Evolutionary conservation across 2,329 filamentous ascomycete genomes (phyloP), one percentile per base, ranked within the genome.

Genomic region (Hypoxylon sp.): DNA sequence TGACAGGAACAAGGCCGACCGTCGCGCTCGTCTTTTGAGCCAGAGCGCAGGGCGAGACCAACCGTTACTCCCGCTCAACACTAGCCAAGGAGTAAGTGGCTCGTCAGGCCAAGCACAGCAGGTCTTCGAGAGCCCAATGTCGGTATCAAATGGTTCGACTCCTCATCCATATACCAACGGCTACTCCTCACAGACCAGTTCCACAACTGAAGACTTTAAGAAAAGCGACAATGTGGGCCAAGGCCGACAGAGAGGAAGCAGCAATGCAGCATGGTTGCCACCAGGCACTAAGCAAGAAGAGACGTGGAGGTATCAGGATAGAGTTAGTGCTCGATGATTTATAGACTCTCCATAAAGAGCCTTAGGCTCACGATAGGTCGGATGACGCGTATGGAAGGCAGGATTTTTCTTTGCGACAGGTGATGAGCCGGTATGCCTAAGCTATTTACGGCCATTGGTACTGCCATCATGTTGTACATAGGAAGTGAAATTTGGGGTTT

Each of bases 1-100:
- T 75, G 91, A 97, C 76, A 91, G 91, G 72, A 93, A 93, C 75
- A 94, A 94, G 78, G 94, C 93, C 34, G 94, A 98, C 77, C 90
- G 91, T 72, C 90, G 91, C 71, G 93, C 93, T 2, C 90, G 91
- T 72, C 87, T 90, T 74, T 87, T 93, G 75, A 85, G 86, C 19
- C 81, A 81, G 51, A 80, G 78, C 25, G 82, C 84, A 34, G 67
- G 63, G 38, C 68, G 68, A 30, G 75, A 75, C 14, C 84, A 86
- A 9, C 83, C 90, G 1, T 79, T 97, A 14, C 82, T 97, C 28
- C 94, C 93, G 0, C 81, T 94, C 30, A 84, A 82, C 71, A 82
- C 83, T 75, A 83, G 79, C 66, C 79, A 82, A 36, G 79, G 75
- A 53, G 78, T 73, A 53, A 78, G 77, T 57, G 78, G 72, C 70